Base-by-base conservation (phyloP, 2,329 filamentous ascomycete genomes). In the Epichloe glyceriae region DNA sequence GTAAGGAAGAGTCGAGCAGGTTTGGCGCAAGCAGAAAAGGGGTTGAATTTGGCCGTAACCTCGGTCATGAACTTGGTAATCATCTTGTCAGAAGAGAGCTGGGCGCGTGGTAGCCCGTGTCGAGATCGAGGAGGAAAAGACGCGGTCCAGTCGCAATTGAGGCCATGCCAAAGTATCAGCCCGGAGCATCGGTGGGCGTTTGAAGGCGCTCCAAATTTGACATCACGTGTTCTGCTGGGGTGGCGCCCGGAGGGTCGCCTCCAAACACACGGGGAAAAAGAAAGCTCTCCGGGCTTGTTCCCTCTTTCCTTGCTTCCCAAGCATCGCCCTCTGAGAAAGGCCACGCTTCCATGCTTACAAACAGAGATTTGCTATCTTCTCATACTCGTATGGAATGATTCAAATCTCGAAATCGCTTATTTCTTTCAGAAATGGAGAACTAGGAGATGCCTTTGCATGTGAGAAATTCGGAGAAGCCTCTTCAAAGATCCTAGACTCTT, bases 1-100 rank as follows among this genome's bases (percentile, higher is more conserved):
- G 87, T 85, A 58, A 97, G 86, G 69, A 97, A 93, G 48, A 95
- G 76, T 42, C 93, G 84, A 39, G 88, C 90, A 22, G 90, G 85
- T 64, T 88, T 89, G 55, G 88, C 83, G 65, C 78, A 76, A 22
- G 78, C 70, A 30, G 82, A 85, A 78, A 97, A 97, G 39, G 93
- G 91, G 70, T 95, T 95, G 81, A 97, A 96, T 66, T 81, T 82
- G 57, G 88, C 85, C 61, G 78, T 82, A 61, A 97, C 82, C 66
- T 88, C 81, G 66, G 89, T 91, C 67, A 94, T 79, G 73, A 88
- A 93, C 65, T 83, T 82, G 53, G 86, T 91, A 54, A 93, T 87
- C 88, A 93, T 93, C 48, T 66, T 74, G 64, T 53, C 46, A 55
- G 48, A 20, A 44, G 53, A 34, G 40, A 14, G 38, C 51, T 48